These are phyloP conservation scores for Blastobotrys apis DNA, from an alignment of 1,139 yeast species.

Conservation along the genomic window DNA sequence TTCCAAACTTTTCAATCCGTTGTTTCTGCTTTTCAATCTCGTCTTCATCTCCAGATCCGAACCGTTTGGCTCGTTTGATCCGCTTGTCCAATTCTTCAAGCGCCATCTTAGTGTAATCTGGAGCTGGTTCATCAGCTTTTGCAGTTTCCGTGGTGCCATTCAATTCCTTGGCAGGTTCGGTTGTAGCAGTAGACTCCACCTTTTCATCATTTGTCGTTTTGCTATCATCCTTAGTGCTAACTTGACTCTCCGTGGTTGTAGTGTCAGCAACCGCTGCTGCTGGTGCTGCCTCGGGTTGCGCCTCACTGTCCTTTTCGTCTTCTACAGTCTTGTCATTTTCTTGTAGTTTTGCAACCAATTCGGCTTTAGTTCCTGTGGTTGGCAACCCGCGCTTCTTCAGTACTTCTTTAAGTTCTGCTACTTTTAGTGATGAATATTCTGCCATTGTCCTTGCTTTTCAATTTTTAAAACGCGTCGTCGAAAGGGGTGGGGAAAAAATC, in stretches of 20 bases:
- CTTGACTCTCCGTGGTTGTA: too few relatives aligned
- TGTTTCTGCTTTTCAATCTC: slow-evolving; percentile 45
- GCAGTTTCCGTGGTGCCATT: neutral
- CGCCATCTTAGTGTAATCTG: slow-evolving; percentile 36
- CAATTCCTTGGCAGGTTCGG: neutral
- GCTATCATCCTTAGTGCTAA: too few relatives aligned
- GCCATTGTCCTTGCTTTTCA: slow-evolving; percentile 41
- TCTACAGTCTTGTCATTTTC: slow-evolving; percentile 31
- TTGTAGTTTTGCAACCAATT: slow-evolving; percentile 63
- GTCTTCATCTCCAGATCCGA: slow-evolving; percentile 55
- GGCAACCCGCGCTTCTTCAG: slow-evolving; percentile 67
- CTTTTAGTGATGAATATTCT: slow-evolving; percentile 63
- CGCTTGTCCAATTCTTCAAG: slow-evolving; percentile 64
- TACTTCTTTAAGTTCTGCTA: slow-evolving; percentile 76
- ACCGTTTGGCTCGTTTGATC: slow-evolving; percentile 69
- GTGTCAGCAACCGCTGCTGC: slow-evolving; percentile 12
- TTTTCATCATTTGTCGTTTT: slow-evolving; percentile 23
- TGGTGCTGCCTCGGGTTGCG: slow-evolving; percentile 1
- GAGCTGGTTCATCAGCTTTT: slow-evolving; percentile 8
- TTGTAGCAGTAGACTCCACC: neutral
- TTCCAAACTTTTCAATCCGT: slow-evolving; percentile 82
- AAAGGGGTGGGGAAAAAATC: neutral
- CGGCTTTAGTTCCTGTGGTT: slow-evolving; percentile 78
- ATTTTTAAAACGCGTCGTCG: neutral
- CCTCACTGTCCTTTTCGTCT: slow-evolving; percentile 12